These are phyloP conservation scores for Mycena galericulata DNA, from an alignment of 768 basidiomycete genomes.

Conservation along the genomic window DNA sequence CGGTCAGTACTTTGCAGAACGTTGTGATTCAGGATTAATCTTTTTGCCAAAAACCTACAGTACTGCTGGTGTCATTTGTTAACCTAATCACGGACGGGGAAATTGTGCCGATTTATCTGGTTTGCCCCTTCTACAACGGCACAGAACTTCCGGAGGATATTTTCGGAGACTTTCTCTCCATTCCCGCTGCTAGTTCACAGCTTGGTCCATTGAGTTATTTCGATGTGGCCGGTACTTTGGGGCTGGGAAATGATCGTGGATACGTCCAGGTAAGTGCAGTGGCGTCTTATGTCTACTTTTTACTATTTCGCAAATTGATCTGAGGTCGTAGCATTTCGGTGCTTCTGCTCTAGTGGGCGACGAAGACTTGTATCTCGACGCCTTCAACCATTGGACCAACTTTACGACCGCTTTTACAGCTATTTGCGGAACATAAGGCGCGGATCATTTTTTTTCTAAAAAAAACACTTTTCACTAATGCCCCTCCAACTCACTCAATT, in stretches of 20 bases:
- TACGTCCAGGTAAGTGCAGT: no score
- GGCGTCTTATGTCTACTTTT: no score
- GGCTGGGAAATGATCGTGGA: conserved; percentile 45
- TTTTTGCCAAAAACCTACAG: conserved; percentile 36
- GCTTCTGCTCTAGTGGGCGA: conserved; percentile 50
- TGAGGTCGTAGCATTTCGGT: conserved; percentile 51
- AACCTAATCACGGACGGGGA: conserved; percentile 39
- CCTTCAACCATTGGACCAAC: conserved; percentile 47
- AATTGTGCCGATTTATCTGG: conserved; percentile 40
- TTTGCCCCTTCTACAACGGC: conserved; percentile 53
- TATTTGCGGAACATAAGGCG: no score
- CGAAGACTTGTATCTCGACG: conserved; percentile 44
- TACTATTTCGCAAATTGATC: no score
- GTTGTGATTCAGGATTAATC: not conserved
- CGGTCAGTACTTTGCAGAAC: conserved; percentile 40
- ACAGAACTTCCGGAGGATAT: conserved; percentile 46
- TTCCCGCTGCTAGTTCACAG: conserved; percentile 44
- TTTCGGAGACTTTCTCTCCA: conserved; percentile 54
- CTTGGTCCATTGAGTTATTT: conserved; percentile 51
- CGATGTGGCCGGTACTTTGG: conserved; percentile 48
- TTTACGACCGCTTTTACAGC: conserved; percentile 43
- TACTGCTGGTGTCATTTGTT: conserved; percentile 41
- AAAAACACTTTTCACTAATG: no score
- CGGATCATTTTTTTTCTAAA: no score
- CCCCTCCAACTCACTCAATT: no score